Conservation (phyloP, 2,329 filamentous ascomycete species). For the Achaetomium macrosporum region DNA sequence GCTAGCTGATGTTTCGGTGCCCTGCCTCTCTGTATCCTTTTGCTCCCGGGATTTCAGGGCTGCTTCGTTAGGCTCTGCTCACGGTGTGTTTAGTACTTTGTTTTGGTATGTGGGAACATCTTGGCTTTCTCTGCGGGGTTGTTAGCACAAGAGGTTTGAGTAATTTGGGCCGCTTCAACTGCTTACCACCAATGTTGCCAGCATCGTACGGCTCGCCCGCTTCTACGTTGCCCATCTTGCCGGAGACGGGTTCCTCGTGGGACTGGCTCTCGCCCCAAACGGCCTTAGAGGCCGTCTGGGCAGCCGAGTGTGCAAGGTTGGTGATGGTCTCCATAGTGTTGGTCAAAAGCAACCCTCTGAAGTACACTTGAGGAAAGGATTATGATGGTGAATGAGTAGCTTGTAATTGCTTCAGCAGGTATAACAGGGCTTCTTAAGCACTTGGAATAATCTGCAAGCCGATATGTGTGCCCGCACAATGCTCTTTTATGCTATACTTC, state of each 20-base stretch:
- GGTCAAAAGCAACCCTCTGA: not conserved
- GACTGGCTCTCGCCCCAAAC: constrained; percentile 41
- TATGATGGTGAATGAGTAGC: not conserved
- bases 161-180: constrained; percentile 20
- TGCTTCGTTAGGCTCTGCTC: constrained; percentile 10
- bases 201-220: constrained; percentile 70
- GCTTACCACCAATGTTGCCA: constrained; percentile 58
- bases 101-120: not conserved
- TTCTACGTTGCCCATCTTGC: constrained; percentile 60
- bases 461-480: too few species aligned
- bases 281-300: constrained; percentile 42
- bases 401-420: not conserved
- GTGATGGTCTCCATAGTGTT: constrained; percentile 58
- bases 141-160: not conserved
- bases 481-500: too few species aligned
- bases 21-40: not conserved
- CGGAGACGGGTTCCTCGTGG: constrained; percentile 63
- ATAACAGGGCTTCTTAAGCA: too few species aligned
- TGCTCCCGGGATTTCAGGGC: not conserved
- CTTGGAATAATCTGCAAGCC: too few species aligned
- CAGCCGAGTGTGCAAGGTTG: constrained; percentile 46
- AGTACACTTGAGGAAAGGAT: not conserved
- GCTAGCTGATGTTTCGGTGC: not conserved
- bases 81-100: not conserved
- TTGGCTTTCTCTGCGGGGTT: not conserved